Base-by-base conservation (phyloP, 306 rosid species). In the Acacia crassicarpa region DNA sequence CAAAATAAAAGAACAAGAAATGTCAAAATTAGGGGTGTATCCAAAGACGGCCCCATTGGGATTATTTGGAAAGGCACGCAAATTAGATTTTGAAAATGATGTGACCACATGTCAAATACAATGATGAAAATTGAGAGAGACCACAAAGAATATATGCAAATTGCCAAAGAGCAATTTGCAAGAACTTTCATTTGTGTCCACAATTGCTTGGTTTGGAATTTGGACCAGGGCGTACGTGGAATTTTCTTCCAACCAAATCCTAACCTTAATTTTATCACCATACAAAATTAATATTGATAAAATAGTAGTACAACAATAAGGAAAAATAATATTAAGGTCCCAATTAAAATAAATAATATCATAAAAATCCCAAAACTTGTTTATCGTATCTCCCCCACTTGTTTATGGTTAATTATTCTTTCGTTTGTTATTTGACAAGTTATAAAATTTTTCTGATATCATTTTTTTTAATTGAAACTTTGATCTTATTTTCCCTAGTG, bases 81-180 rank as follows among this genome's bases (percentile, higher is more conserved):
- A 20, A 54, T 70, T 25, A 40, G 53, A 76, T 35, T 75, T 68
- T n/a, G 65, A 46, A 41, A 46, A 61, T 54, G 30, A 66, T 22
- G 38, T 68, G 32, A 38, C 27, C 75, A 44, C 59, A 32, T 67
- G 32, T 51, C 83, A 83, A 84, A 44, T 67, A 49, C 25, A 53
- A 81, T 81, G 75, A 82, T 81, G 78, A n/a, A n/a, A n/a, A n/a
- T n/a, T n/a, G n/a, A 72, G 83, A n/a, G 19, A 30, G 7, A 73
- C 3, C 4, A 22, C 15, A 35, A 3, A 49, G 67, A 56, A 79
- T 63, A 59, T 19, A 41, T 40, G 80, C 58, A 46, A 75, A 74
- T 45, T 58, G 40, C 68, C 74, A 17, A 82, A 53, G 54, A 23
- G 49, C 56, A 68, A 83, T 25, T 23, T 70, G 78, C 80, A 51